phyloP scores from a whole-genome alignment of 2,329 filamentous ascomycete species.

The Verticillium alfalfae region DNA sequence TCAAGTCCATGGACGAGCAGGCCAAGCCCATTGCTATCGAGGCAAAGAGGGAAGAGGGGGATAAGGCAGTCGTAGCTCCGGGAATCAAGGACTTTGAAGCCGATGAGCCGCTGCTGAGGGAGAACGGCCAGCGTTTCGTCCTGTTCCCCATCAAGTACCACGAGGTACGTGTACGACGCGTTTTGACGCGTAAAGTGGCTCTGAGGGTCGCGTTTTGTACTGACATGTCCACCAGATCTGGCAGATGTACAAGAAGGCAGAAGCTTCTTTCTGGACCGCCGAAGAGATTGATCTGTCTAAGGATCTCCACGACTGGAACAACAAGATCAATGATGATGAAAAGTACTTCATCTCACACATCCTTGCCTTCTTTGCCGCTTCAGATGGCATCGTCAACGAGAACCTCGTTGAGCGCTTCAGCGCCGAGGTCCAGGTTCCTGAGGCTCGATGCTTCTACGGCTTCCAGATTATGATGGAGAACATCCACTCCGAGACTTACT shows the following conservation, averaged over 20 bases:
- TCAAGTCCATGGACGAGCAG: constrained; percentile 52
- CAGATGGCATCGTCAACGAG: constrained; percentile 98
- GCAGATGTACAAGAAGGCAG: constrained; percentile 99
- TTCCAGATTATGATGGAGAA: constrained; percentile 99
- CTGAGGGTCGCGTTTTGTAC: neutral
- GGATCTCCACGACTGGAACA: constrained; percentile 99
- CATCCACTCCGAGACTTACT: constrained; percentile 99
- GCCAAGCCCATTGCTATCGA: constrained; percentile 49
- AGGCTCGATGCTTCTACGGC: constrained; percentile 98
- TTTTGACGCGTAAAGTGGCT: constrained; percentile 64
- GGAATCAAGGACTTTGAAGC: constrained; percentile 64
- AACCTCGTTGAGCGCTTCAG: constrained; percentile 98
- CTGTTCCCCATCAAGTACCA: constrained; percentile 99
- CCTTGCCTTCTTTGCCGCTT: constrained; percentile 97
- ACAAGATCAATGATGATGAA: constrained; percentile 93
- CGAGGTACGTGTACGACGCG: constrained; percentile 66
- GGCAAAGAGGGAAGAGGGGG: constrained; percentile 31
- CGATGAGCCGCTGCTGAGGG: constrained; percentile 86
- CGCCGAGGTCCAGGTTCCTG: constrained; percentile 91
- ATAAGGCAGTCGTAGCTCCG: constrained; percentile 35
- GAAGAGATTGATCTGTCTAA: constrained; percentile 99
- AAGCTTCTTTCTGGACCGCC: constrained; percentile 99
- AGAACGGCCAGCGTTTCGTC: constrained; percentile 95
- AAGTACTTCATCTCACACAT: constrained; percentile 98
- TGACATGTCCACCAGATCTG: constrained; percentile 64